Percentiles rank a stretch among this genome's conserved stretches.
phyloP scores from a whole-genome alignment of 495 filamentous ascomycete species.

The Penicillium manginii region DNA sequence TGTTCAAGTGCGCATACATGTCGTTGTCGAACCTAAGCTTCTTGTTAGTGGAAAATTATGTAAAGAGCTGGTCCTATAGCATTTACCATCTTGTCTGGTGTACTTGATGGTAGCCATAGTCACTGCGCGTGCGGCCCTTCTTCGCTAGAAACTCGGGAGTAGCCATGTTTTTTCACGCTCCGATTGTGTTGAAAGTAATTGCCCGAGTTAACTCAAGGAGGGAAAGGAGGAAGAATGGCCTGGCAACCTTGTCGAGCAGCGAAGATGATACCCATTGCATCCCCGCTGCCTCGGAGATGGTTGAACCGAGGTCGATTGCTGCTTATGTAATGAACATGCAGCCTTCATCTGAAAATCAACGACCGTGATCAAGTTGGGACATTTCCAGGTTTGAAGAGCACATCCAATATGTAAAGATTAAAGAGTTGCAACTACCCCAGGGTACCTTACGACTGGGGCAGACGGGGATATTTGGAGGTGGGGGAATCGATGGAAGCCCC shows the following conservation, averaged over 20 bases:
- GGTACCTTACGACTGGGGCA: neutral
- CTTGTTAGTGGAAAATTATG: conserved; percentile 7
- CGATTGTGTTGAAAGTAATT: neutral
- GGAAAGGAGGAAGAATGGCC: neutral
- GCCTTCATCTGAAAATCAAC: conserved; percentile 9
- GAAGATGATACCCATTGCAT: conserved; percentile 7
- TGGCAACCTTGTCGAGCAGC: conserved; percentile 7
- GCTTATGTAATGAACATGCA: conserved; percentile 29
- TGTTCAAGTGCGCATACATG: conserved; percentile 91
- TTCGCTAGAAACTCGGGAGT: conserved; percentile 56
- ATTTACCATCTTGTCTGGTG: conserved; percentile 88
- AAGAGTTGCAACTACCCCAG: neutral
- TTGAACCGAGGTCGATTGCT: conserved; percentile 25
- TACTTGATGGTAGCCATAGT: conserved; percentile 80
- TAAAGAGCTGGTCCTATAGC: neutral
- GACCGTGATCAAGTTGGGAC: neutral
- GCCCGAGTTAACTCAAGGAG: neutral
- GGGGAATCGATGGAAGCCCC: neutral
- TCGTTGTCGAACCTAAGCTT: conserved; percentile 83
- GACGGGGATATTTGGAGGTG: conserved; percentile 2
- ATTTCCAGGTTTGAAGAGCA: neutral
- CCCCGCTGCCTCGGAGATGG: conserved; percentile 21
- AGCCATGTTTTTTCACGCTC: conserved; percentile 21
- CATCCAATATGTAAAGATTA: neutral
- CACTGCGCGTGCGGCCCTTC: conserved; percentile 59